Base-by-base conservation (phyloP, 1,284 basidiomycete species). In the Sanguinoderma infundibulare region DNA sequence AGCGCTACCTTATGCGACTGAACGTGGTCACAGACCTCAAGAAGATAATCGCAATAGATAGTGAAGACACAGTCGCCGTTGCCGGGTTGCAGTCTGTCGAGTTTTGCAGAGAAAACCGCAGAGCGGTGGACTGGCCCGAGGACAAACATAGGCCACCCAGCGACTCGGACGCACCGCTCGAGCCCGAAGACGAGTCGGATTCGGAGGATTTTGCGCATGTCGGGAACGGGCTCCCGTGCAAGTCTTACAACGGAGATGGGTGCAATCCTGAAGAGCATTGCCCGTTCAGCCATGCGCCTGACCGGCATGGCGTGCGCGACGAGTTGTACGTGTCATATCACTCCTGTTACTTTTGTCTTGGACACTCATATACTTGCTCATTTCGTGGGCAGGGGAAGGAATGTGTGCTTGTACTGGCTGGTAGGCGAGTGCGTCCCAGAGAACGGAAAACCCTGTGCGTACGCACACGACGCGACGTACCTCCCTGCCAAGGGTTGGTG, bases 181-280 rank as follows among this genome's bases (percentile, higher is more conserved):
- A 77, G 0, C 51, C 61, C 26, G 50, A 62, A 3, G 60, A 65
- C 15, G 52, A 66, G 65, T 81, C 78, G 0, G 81, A 82, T 66
- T 81, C 82, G 10, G 82, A 80, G 55, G 82, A 85, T 62, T 82
- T 75, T 59, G 72, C 75, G 50, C 82, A 84, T 59, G 69, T 72
- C 2, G 86, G 84, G 1, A 84, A 82, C 57, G 76, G 78, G 1
- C 77, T 79, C 6, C 79, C 83, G 0, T 86, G 84, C 70, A 74
- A 78, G 44, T 81, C 79, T 68, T 82, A 85, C 68, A 86, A 87
- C 61, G 81, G 44, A 47, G 5, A 47, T 73, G 28, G 80, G 81
- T 83, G 82, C 65, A 71, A 60, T 8, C 74, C 77, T 7, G 81
- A 81, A 1, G 53, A 24, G 0, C 59, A 65, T 2, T 86, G 84